phyloP scores from a whole-genome alignment of 192 early-diverging fungal species.

The Backusella circina region DNA sequence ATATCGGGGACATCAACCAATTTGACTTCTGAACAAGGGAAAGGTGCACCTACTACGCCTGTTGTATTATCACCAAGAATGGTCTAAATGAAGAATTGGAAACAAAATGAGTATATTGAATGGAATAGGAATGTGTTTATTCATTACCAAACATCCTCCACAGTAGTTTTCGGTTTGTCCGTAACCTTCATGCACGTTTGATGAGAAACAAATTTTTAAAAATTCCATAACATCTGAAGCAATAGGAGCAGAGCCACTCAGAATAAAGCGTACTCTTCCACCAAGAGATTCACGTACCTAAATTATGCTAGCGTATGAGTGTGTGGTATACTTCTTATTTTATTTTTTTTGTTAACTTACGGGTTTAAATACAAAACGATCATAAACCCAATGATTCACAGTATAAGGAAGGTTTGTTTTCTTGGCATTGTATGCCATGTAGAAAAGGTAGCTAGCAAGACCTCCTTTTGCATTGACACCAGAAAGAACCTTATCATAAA shows the following conservation, averaged over 20 bases:
- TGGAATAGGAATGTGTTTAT: background rate
- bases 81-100: constrained; percentile 17
- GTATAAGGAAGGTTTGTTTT: constrained; percentile 46
- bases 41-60: constrained; percentile 77
- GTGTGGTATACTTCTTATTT: constrained; percentile 22
- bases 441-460: constrained; percentile 51
- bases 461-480: constrained; percentile 67
- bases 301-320: background rate
- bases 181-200: constrained; percentile 80
- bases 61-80: constrained; percentile 32
- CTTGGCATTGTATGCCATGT: constrained; percentile 59
- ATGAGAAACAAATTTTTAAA: constrained; percentile 77
- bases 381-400: constrained; percentile 67
- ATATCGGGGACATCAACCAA: constrained; percentile 85
- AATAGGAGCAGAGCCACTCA: constrained; percentile 86
- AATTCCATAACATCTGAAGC: constrained; percentile 81
- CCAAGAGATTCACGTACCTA: constrained; percentile 66
- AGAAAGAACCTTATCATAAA: constrained; percentile 80
- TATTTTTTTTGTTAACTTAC: constrained; percentile 28
- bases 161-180: constrained; percentile 82
- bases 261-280: constrained; percentile 70
- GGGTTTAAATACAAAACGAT: constrained; percentile 65
- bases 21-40: constrained; percentile 74
- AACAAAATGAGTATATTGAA: background rate
- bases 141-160: constrained; percentile 33